A percentile compares a stretch with the other conserved stretches of the same genome.
phyloP scores from a whole-genome alignment of 2,329 filamentous ascomycete genomes.

The Fonsecaea pedrosoi region DNA sequence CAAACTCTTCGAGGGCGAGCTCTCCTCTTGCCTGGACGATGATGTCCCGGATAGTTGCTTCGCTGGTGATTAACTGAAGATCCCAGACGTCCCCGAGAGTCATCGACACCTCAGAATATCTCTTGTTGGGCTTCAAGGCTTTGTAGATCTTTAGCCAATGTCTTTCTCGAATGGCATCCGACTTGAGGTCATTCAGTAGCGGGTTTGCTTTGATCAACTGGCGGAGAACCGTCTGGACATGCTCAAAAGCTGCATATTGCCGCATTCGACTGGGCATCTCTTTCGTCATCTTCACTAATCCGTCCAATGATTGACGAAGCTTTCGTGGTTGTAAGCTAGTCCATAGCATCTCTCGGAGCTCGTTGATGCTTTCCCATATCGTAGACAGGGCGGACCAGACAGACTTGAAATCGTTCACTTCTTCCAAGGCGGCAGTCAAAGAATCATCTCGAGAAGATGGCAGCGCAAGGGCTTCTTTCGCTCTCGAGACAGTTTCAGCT shows the following conservation, averaged over 20 bases:
- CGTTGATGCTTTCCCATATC: constrained; percentile 95
- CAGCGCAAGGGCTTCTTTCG: constrained; percentile 94
- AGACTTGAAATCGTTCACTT: constrained; percentile 98
- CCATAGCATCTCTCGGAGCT: constrained; percentile 91
- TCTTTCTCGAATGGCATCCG: constrained; percentile 91
- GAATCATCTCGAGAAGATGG: constrained; percentile 79
- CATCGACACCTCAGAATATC: constrained; percentile 92
- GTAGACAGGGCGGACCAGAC: constrained; percentile 96
- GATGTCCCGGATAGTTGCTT: constrained; percentile 87
- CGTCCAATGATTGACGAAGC: constrained; percentile 85
- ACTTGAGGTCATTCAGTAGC: constrained; percentile 87
- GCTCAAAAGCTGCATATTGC: constrained; percentile 99
- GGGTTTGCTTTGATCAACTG: constrained; percentile 90
- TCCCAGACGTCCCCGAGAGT: constrained; percentile 99
- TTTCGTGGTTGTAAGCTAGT: constrained; percentile 94
- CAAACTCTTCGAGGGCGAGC: constrained; percentile 96
- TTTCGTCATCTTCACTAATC: constrained; percentile 95
- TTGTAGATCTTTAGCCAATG: constrained; percentile 99
- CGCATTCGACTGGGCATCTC: constrained; percentile 99
- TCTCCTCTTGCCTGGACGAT: constrained; percentile 96
- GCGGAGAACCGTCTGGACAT: constrained; percentile 89
- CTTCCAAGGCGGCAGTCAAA: constrained; percentile 86
- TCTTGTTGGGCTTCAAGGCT: constrained; percentile 85
- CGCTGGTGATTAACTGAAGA: constrained; percentile 84
- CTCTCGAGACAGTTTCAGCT: constrained; percentile 90